Evolutionary conservation across 176 grass and related monocot genomes (phyloP), one percentile per base, ranked within the genome.

Genomic region (Aegilops longissima): DNA sequence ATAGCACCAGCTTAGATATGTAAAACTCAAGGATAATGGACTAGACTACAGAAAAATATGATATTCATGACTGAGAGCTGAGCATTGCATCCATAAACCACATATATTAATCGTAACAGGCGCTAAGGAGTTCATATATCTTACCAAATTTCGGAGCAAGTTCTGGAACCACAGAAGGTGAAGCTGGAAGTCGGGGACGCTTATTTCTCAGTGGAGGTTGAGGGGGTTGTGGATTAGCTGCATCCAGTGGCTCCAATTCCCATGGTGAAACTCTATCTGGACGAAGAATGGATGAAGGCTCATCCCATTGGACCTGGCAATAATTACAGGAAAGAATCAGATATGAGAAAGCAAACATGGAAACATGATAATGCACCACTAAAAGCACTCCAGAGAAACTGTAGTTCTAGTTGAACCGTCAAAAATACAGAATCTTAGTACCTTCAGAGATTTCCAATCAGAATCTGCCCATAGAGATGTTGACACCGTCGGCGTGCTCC

Each of bases 371-470:
- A 83, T 36, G 40, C 61, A 89, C 12, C 20, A 33, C 62, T 10
- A 47, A 3, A 68, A 75, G 21, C 20, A 75, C 12, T 36, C 52
- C 17, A 29, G 25, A 79, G 13, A 75, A 25, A 36, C 34, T 54
- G 25, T 61, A 9, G 9, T 18, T 64, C 31, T 34, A 79, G 52
- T 78, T 82, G 30, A 62, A 69, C 11, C 13, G 3, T 16, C 40
- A 52, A 63, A 76, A 76, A 82, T 61, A 78, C 23, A 77, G 83
- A 88, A 77, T 44, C 11, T 56, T 78, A 51, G 66, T 81, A 99
- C 96, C 92, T 96, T 96, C 25, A 98, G 86, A 78, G 93, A 98
- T 90, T 94, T 90, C 96, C 96, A 98, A 63, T 94, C 92, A 68
- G 96, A 96, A 87, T 93, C 85, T 79, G 81, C 82, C 96, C 96